Conservation (phyloP, 345 rosid species). For the Aurinia saxatilis region DNA sequence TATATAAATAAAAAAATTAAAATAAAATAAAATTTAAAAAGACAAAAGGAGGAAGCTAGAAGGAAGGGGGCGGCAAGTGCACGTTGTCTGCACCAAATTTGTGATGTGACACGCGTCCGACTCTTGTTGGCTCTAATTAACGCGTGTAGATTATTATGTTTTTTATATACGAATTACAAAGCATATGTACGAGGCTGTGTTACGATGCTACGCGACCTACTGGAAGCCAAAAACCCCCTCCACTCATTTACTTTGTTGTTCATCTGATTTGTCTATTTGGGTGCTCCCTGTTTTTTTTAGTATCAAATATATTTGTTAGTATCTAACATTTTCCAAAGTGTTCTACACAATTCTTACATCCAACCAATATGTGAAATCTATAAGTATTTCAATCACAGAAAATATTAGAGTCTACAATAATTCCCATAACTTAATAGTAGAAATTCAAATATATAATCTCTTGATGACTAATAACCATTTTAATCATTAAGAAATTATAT, state of each 20-base stretch:
- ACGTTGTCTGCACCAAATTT: constrained; percentile 11
- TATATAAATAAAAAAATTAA: background rate
- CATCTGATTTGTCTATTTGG: background rate
- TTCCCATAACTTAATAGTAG: too few species aligned
- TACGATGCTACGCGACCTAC: constrained; percentile 17
- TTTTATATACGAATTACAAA: background rate
- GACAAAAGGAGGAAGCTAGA: constrained; percentile 1
- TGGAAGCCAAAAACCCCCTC: background rate
- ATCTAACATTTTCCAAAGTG: too few species aligned
- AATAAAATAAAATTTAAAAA: background rate
- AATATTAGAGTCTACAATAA: too few species aligned
- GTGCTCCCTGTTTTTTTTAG: too few species aligned
- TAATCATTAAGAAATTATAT: too few species aligned
- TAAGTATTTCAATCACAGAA: too few species aligned
- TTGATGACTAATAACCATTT: too few species aligned
- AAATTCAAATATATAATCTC: too few species aligned
- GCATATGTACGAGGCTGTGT: background rate
- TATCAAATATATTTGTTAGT: too few species aligned
- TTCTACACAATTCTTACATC: too few species aligned
- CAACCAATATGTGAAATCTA: too few species aligned
- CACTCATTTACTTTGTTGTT: background rate
- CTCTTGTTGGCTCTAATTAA: background rate
- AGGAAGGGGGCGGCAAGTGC: constrained; percentile 12
- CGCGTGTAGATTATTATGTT: constrained; percentile 3
- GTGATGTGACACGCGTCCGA: background rate